phyloP scores from a whole-genome alignment of 306 rosid species.

The Sophora flavescens region DNA sequence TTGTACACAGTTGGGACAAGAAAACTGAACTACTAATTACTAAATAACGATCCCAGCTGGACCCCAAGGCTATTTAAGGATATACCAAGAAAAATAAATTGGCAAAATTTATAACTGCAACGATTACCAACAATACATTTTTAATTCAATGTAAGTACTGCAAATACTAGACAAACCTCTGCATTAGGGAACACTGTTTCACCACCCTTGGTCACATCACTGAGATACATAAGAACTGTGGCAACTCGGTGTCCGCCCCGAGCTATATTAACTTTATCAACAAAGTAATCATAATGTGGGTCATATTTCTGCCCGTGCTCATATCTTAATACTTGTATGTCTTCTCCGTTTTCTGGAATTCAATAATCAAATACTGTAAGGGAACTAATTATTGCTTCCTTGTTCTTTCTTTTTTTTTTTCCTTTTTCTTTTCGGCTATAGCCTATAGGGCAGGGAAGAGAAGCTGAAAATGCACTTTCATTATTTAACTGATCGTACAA shows the following conservation, averaged over 20 bases:
- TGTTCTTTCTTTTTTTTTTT: background rate
- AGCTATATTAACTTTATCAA: slow-evolving; percentile 88
- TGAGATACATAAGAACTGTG: slow-evolving; percentile 96
- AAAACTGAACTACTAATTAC: slow-evolving; percentile 28
- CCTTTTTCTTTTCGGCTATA: slow-evolving; percentile 11
- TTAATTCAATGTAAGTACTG: slow-evolving; percentile 20
- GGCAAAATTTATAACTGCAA: slow-evolving; percentile 27
- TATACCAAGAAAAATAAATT: background rate
- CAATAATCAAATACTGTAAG: slow-evolving; percentile 43
- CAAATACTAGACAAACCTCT: slow-evolving; percentile 70
- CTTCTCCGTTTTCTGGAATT: slow-evolving; percentile 93
- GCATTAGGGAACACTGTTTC: slow-evolving; percentile 96
- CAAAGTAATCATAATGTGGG: slow-evolving; percentile 88
- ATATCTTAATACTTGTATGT: slow-evolving; percentile 92
- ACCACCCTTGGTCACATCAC: slow-evolving; percentile 81
- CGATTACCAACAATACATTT: background rate
- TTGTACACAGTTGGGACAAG: background rate
- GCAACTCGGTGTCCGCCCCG: slow-evolving; percentile 93
- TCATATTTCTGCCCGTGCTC: slow-evolving; percentile 96
- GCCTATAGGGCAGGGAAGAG: slow-evolving; percentile 10
- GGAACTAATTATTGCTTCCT: slow-evolving; percentile 29
- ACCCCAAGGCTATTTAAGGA: slow-evolving; percentile 18
- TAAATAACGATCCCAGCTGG: slow-evolving; percentile 7
- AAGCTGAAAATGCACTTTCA: slow-evolving; percentile 35
- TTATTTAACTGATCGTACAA: slow-evolving; percentile 21